Percentiles rank a stretch among this genome's conserved stretches.
These are phyloP conservation scores for Kwoniella sp. DNA, from an alignment of 768 basidiomycete genomes.

Conservation along the genomic window DNA sequence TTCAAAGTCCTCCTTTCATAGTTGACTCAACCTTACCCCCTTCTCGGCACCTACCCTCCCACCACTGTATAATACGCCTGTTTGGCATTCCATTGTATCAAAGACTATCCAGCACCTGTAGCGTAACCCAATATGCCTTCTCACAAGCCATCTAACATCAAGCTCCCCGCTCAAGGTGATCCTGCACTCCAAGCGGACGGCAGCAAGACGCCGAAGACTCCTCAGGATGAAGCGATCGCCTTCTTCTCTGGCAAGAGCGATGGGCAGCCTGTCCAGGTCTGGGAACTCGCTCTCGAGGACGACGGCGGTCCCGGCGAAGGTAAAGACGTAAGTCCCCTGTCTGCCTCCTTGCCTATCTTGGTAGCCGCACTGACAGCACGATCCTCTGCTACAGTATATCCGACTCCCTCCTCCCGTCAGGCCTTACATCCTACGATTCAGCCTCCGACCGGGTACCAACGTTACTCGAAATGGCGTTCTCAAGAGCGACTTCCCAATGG, in stretches of 20 bases:
- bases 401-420: constrained; percentile 87
- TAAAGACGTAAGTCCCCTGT: constrained; percentile 66
- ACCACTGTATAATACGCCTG: not conserved
- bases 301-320: constrained; percentile 89
- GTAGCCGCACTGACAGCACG: no score
- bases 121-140: constrained; percentile 7
- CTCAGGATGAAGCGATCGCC: constrained; percentile 87
- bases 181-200: not conserved
- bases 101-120: not conserved
- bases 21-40: not conserved
- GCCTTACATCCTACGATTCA: constrained; percentile 89
- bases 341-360: no score
- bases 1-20: not conserved
- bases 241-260: constrained; percentile 72
- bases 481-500: constrained; percentile 94
- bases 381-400: constrained; percentile 69
- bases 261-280: constrained; percentile 65
- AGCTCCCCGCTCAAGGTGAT: constrained; percentile 9
- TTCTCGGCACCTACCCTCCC: no score
- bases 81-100: no score
- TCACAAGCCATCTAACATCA: constrained; percentile 18
- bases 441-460: constrained; percentile 87
- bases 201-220: constrained; percentile 71
- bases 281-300: constrained; percentile 79
- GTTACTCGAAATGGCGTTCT: constrained; percentile 88